A percentile compares a stretch with the other conserved stretches of the same genome.
phyloP scores from a whole-genome alignment of 257 asterid species.

The Mitragyna speciosa region DNA sequence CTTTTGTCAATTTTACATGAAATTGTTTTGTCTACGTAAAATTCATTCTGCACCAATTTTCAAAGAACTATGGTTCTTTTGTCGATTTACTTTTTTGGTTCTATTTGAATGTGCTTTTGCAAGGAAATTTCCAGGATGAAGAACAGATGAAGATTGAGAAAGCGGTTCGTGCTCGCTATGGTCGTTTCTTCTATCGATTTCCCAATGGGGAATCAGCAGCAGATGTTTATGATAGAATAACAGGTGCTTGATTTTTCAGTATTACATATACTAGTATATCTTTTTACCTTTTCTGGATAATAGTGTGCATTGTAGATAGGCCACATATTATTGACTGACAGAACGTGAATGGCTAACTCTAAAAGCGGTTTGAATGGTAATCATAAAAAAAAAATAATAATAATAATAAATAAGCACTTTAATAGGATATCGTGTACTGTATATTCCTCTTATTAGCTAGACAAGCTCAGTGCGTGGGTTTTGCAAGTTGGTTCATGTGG shows the following conservation, averaged over 20 bases:
- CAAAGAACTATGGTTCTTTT: too few relatives aligned
- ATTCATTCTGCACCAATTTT: too few relatives aligned
- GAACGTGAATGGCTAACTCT: too few relatives aligned
- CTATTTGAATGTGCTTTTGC: background rate
- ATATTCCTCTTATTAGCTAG: too few relatives aligned
- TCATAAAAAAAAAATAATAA: too few relatives aligned
- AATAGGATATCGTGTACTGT: too few relatives aligned
- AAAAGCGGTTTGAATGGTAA: too few relatives aligned
- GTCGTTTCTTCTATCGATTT: slow-evolving; percentile 71
- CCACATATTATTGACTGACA: too few relatives aligned
- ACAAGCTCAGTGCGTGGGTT: too few relatives aligned
- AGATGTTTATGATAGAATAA: slow-evolving; percentile 78
- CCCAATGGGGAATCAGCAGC: slow-evolving; percentile 90
- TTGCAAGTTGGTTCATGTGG: too few relatives aligned
- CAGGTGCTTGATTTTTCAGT: slow-evolving; percentile 40
- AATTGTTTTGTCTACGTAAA: background rate
- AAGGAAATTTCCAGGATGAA: slow-evolving; percentile 74
- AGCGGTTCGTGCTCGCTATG: slow-evolving; percentile 57
- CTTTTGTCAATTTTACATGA: background rate
- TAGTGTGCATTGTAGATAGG: background rate
- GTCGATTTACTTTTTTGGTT: background rate
- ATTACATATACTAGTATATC: too few relatives aligned
- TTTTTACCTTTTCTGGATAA: background rate
- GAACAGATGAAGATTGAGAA: slow-evolving; percentile 69
- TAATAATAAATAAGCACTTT: too few relatives aligned